phyloP scores from a whole-genome alignment of 106 monocot genomes.

The Dioscorea dumetorum region DNA sequence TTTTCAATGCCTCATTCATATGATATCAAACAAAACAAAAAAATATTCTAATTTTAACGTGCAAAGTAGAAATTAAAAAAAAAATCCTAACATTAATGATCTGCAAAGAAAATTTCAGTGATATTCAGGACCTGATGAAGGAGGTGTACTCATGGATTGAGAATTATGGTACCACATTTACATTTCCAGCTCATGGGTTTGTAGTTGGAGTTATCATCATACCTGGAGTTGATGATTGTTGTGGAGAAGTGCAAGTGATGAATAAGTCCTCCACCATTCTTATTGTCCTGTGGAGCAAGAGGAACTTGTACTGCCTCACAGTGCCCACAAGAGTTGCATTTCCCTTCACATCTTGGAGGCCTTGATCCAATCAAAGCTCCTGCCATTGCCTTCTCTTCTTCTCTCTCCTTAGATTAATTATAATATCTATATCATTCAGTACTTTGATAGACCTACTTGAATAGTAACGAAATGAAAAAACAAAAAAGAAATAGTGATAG shows the following conservation, averaged over 20 bases:
- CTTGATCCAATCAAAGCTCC: slow-evolving; percentile 43
- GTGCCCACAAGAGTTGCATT: slow-evolving; percentile 25
- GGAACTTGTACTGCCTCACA: slow-evolving; percentile 64
- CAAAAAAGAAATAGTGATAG: background rate
- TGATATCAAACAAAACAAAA: too few species aligned
- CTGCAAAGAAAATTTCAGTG: too few species aligned
- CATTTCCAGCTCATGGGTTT: slow-evolving; percentile 65
- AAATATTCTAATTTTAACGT: too few species aligned
- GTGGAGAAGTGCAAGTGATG: background rate
- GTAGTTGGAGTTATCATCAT: slow-evolving; percentile 47
- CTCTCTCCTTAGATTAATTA: background rate
- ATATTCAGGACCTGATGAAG: too few species aligned
- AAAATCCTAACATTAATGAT: too few species aligned
- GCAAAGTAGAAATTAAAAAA: too few species aligned
- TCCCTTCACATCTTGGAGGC: slow-evolving; percentile 45
- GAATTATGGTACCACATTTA: background rate
- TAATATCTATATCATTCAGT: too few species aligned
- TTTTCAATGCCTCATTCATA: too few species aligned
- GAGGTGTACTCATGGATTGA: too few species aligned
- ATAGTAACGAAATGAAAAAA: background rate
- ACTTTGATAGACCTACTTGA: background rate
- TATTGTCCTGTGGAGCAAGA: slow-evolving; percentile 15
- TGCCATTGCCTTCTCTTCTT: slow-evolving; percentile 3
- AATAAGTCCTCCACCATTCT: background rate
- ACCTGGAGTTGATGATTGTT: background rate